Evolutionary conservation across 2,329 filamentous ascomycete species (phyloP).

Genomic region (Claviceps sp.): DNA sequence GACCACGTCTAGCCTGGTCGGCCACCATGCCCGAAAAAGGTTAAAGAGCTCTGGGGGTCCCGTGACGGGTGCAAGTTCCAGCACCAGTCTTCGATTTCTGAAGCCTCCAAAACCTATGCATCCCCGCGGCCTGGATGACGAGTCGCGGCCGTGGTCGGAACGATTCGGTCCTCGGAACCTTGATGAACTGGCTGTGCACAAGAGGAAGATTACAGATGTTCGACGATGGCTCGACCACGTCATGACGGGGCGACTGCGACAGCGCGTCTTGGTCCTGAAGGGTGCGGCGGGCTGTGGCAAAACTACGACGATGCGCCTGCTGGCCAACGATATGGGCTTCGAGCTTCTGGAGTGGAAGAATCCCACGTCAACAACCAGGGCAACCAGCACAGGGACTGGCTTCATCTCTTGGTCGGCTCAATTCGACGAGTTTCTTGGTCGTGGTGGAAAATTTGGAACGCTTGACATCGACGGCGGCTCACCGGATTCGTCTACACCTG

Average conservation of each 20-base stretch:
- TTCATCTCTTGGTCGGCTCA: slow-evolving; percentile 61
- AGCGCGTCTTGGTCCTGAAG: slow-evolving; percentile 73
- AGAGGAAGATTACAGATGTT: slow-evolving; percentile 83
- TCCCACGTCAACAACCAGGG: slow-evolving; percentile 50
- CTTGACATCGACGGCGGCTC: slow-evolving; percentile 34
- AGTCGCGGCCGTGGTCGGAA: slow-evolving; percentile 74
- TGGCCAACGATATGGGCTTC: slow-evolving; percentile 64
- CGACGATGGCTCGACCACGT: slow-evolving; percentile 69
- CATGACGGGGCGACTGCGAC: slow-evolving; percentile 46
- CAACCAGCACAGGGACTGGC: slow-evolving; percentile 38
- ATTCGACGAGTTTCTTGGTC: slow-evolving; percentile 83
- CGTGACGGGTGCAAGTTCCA: slow-evolving; percentile 11
- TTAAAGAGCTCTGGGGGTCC: slow-evolving; percentile 24
- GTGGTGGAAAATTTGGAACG: slow-evolving; percentile 67
- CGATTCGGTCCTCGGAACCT: slow-evolving; percentile 62
- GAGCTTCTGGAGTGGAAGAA: slow-evolving; percentile 87
- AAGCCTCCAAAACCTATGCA: slow-evolving; percentile 24
- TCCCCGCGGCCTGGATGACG: slow-evolving; percentile 26
- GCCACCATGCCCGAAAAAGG: slow-evolving; percentile 41
- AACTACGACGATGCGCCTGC: slow-evolving; percentile 68
- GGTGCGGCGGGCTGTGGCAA: slow-evolving; percentile 87
- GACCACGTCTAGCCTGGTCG: slow-evolving; percentile 39
- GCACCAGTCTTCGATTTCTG: slow-evolving; percentile 38
- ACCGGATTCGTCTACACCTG: slow-evolving; percentile 14
- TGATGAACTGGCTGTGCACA: slow-evolving; percentile 84